Evolutionary conservation across 2,329 filamentous ascomycete genomes (phyloP).

Genomic region (Hortaea werneckii): DNA sequence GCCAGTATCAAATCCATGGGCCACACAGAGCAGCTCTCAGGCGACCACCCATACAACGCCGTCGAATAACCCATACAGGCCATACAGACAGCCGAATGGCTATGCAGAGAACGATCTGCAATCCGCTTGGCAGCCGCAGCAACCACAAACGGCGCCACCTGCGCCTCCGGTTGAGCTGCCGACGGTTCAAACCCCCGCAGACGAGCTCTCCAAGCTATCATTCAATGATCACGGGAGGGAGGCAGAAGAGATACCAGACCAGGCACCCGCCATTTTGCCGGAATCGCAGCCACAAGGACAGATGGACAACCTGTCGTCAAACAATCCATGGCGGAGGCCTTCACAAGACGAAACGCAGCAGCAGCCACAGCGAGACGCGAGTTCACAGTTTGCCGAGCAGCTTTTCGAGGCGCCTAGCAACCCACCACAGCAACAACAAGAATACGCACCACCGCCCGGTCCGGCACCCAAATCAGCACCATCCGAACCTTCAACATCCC

Average conservation of each 20-base stretch:
- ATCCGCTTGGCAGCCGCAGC: conserved; percentile 22
- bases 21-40: not conserved
- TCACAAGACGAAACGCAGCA: conserved; percentile 3
- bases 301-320: conserved; percentile 17
- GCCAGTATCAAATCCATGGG: conserved; percentile 19
- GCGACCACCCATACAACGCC: conserved; percentile 5
- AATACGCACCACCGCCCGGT: conserved; percentile 13
- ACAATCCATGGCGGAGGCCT: conserved; percentile 8
- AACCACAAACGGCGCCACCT: conserved; percentile 2
- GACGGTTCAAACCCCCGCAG: conserved; percentile 30
- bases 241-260: too few relatives aligned
- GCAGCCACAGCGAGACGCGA: not conserved
- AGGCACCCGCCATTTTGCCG: too few relatives aligned
- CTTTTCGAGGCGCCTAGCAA: too few relatives aligned
- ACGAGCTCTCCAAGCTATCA: conserved; percentile 14
- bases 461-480: conserved; percentile 25
- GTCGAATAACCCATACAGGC: conserved; percentile 35
- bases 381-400: too few relatives aligned
- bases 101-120: too few relatives aligned
- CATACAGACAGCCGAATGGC: not conserved
- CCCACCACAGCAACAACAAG: not conserved
- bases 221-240: too few relatives aligned
- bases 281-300: too few relatives aligned
- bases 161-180: conserved; percentile 31
- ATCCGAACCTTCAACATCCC: conserved; percentile 20